Base-by-base conservation (phyloP, 352 stramenopile species). In the Phytopythium cucurbitacearum region DNA sequence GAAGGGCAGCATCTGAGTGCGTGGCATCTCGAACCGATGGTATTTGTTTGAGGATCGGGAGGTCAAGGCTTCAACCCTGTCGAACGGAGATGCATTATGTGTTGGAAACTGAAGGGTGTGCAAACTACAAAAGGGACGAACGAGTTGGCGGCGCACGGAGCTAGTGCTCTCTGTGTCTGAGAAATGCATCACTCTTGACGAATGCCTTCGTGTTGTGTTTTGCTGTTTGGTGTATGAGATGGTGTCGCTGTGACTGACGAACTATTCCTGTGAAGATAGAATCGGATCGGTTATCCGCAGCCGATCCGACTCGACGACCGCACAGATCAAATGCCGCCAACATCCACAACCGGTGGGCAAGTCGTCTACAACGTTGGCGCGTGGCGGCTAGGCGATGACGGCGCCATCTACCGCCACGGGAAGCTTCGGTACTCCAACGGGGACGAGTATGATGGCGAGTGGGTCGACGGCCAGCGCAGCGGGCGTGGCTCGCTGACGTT, bases 391-490 rank as follows among this genome's bases (percentile, higher is more conserved):
- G 72, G 71, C 5, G 74, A 87, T 16, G 80, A 93, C 56, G 83
- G 83, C 48, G 72, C 62, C 49, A 87, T 95, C 57, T 78, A 90
- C 55, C 72, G 86, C 5, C 75, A 65, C 33, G 81, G 82, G 5
- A 71, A 73, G 7, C 60, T 95, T 15, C 83, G 85, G 36, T 87
- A 81, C 50, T 71, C 78, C 4, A 94, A 71, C 40, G 84, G 85
- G 6, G 87, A 95, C 42, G 45, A 85, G 7, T 96, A 94, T 57
- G 80, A 89, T 32, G 83, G 87, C 53, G 85, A 95, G 51, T 96
- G 87, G 87, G 71, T 91, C 32, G 65, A 94, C 53, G 78, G 79
- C 57, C 87, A 90, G 63, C 78, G 80, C 41, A 76, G 91, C 41
- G 80, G 82, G 13, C 66, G 74, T 51, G 80, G 78, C 28, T 69